A percentile compares a stretch with the other conserved stretches of the same genome.
Evolutionary conservation across 2,329 filamentous ascomycete genomes (phyloP).

Genomic region (Boeremia lycopersici): DNA sequence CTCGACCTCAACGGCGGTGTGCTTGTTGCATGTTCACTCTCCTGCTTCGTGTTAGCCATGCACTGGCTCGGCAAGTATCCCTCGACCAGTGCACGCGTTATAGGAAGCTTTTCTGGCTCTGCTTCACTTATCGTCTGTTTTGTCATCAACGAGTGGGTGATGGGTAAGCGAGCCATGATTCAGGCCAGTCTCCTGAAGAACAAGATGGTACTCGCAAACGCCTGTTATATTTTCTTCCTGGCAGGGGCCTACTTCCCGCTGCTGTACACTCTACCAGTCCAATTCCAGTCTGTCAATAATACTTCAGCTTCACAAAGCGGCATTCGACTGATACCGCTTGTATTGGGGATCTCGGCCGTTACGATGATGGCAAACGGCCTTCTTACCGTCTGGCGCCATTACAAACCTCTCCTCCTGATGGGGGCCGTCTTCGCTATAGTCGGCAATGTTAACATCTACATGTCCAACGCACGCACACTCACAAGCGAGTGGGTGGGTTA

Average conservation of each 20-base stretch:
- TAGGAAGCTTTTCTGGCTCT: constrained; percentile 57
- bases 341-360: constrained; percentile 35
- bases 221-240: constrained; percentile 31
- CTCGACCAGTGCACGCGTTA: constrained; percentile 55
- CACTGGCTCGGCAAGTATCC: constrained; percentile 37
- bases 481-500: constrained; percentile 55
- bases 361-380: constrained; percentile 35
- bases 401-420: constrained; percentile 51
- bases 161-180: constrained; percentile 37
- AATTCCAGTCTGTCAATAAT: constrained; percentile 37
- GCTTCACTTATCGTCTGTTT: constrained; percentile 54
- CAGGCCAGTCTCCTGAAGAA: constrained; percentile 31
- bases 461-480: constrained; percentile 46
- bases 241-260: constrained; percentile 38
- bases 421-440: constrained; percentile 31
- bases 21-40: constrained; percentile 25
- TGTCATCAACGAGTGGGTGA: constrained; percentile 33
- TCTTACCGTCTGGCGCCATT: constrained; percentile 45
- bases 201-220: constrained; percentile 21
- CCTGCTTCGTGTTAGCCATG: constrained; percentile 37
- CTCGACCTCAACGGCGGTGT: constrained; percentile 33
- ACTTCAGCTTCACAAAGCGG: constrained; percentile 34
- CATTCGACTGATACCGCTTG: constrained; percentile 35
- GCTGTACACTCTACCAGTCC: constrained; percentile 36
- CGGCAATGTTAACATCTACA: constrained; percentile 36